These are phyloP conservation scores for Annulohypoxylon maeteangense DNA, from an alignment of 495 filamentous ascomycete species.

Conservation along the genomic window DNA sequence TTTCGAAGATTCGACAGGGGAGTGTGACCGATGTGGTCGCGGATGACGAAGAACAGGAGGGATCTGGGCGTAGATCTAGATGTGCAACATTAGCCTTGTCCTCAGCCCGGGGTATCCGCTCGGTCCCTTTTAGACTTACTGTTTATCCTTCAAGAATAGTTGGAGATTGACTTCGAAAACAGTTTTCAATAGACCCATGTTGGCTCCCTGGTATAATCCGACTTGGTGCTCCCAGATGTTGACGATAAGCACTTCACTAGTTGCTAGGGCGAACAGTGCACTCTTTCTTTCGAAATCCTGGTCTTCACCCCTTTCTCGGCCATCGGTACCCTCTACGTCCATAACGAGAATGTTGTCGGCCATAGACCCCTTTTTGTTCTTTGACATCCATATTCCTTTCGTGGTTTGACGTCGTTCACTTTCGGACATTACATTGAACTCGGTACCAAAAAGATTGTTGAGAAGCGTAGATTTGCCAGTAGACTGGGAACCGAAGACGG, in stretches of 20 bases:
- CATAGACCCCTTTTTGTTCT: conserved; percentile 85
- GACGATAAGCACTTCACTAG: conserved; percentile 96
- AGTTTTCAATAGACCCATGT: conserved; percentile 98
- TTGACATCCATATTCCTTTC: conserved; percentile 99
- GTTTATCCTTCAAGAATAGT: conserved; percentile 91
- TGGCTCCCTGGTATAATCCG: conserved; percentile 96
- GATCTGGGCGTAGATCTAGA: conserved; percentile 86
- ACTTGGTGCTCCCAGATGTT: conserved; percentile 99
- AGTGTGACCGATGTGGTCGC: conserved; percentile 92
- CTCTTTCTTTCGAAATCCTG: conserved; percentile 99
- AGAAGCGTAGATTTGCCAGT: conserved; percentile 98
- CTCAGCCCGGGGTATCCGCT: not conserved
- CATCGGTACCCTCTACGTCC: conserved; percentile 99
- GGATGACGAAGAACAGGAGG: conserved; percentile 97
- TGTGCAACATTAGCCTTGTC: conserved; percentile 32
- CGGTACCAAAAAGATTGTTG: conserved; percentile 93
- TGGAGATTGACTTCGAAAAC: conserved; percentile 99
- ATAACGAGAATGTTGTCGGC: conserved; percentile 98
- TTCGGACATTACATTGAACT: conserved; percentile 97
- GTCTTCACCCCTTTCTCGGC: conserved; percentile 94
- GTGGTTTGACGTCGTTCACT: conserved; percentile 90
- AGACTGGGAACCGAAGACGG: conserved; percentile 98
- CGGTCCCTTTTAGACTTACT: conserved; percentile 63
- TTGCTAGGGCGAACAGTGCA: conserved; percentile 94
- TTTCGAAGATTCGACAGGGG: conserved; percentile 87